Evolutionary conservation across 2,329 filamentous ascomycete species (phyloP).

Genomic region (Aspergillus oerlinghausenensis): DNA sequence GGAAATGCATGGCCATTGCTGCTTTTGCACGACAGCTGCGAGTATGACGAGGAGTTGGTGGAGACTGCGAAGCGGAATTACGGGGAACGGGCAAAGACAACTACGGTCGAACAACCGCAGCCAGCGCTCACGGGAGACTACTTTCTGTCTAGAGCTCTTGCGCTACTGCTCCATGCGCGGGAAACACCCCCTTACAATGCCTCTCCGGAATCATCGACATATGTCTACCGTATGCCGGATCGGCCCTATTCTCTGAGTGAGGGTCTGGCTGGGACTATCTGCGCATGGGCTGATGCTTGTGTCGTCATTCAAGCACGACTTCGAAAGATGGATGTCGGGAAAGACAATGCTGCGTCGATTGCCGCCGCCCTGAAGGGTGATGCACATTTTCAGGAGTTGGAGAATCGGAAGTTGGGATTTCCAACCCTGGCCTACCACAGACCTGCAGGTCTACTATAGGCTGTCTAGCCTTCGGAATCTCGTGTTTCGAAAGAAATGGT

Average conservation of each 20-base stretch:
- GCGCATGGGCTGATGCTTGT: slow-evolving; percentile 40
- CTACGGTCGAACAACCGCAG: background rate
- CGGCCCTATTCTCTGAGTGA: slow-evolving; percentile 37
- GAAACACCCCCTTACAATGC: slow-evolving; percentile 35
- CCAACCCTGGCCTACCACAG: slow-evolving; percentile 28
- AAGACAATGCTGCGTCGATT: slow-evolving; percentile 2
- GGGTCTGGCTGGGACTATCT: slow-evolving; percentile 37
- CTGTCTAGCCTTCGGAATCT: background rate
- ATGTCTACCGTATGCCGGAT: slow-evolving; percentile 39
- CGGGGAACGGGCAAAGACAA: slow-evolving; percentile 9
- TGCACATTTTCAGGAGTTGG: slow-evolving; percentile 17
- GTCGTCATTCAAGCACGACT: slow-evolving; percentile 30
- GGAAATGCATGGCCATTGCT: slow-evolving; percentile 41
- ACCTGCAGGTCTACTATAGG: slow-evolving; percentile 16
- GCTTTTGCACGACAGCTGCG: slow-evolving; percentile 32
- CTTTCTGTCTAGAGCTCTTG: slow-evolving; percentile 35
- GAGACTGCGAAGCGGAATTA: slow-evolving; percentile 21
- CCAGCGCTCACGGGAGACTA: slow-evolving; percentile 27
- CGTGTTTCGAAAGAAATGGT: background rate
- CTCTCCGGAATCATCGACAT: slow-evolving; percentile 9
- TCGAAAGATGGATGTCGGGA: slow-evolving; percentile 28
- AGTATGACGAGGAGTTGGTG: slow-evolving; percentile 25
- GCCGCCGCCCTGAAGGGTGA: slow-evolving; percentile 14
- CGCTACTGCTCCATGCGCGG: slow-evolving; percentile 35
- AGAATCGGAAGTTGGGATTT: slow-evolving; percentile 23